phyloP scores from a whole-genome alignment of 208 protist genomes.

The Trypanosoma rangeli region DNA sequence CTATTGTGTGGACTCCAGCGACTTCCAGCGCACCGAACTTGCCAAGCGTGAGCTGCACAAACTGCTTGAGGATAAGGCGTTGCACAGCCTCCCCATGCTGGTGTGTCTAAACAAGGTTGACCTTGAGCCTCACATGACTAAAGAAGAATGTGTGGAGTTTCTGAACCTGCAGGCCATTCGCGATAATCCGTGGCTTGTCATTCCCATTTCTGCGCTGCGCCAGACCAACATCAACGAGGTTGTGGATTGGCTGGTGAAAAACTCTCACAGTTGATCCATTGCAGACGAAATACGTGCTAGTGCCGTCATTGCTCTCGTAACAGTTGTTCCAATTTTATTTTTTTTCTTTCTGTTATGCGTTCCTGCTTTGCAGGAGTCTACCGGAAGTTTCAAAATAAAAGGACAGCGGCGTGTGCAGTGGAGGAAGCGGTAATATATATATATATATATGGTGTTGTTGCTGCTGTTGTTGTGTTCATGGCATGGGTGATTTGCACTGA shows the following conservation, averaged over 20 bases:
- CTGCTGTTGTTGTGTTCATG: too few relatives aligned
- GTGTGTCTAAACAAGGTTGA: constrained; percentile 90
- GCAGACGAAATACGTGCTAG: background rate
- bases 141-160: constrained; percentile 71
- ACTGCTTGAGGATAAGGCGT: constrained; percentile 50
- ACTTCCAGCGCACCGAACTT: constrained; percentile 53
- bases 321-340: background rate
- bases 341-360: background rate
- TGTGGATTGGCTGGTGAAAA: constrained; percentile 75
- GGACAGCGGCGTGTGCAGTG: background rate
- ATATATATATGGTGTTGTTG: background rate
- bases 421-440: background rate
- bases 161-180: constrained; percentile 55
- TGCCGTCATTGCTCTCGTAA: background rate
- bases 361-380: background rate
- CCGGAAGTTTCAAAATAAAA: background rate
- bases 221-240: constrained; percentile 76
- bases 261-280: constrained; percentile 46
- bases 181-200: constrained; percentile 64
- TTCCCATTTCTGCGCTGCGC: constrained; percentile 58
- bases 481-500: background rate
- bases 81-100: constrained; percentile 61
- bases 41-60: constrained; percentile 65
- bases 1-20: constrained; percentile 74
- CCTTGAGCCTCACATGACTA: constrained; percentile 74